A percentile compares a stretch with the other conserved stretches of the same genome.
Conservation (phyloP, 2,329 filamentous ascomycete species). For the Delphinella strobiligena region DNA sequence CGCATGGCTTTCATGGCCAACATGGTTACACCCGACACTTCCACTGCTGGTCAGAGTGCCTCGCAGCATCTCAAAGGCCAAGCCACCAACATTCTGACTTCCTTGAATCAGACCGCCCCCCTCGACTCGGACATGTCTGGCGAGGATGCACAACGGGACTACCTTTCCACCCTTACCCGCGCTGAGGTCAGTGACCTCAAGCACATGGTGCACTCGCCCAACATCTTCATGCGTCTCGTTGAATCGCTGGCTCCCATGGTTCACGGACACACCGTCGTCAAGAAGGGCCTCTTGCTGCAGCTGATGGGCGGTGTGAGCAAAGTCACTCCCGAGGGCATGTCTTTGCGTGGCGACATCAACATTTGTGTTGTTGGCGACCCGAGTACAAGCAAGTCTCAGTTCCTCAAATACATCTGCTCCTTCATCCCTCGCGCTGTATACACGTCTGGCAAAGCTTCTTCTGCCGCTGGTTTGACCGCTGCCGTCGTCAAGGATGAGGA, state of each 20-base stretch:
- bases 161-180: slow-evolving; percentile 72
- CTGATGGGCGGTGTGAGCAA: slow-evolving; percentile 95
- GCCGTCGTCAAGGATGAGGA: slow-evolving; percentile 97
- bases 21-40: slow-evolving; percentile 86
- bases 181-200: slow-evolving; percentile 86
- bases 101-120: slow-evolving; percentile 61
- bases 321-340: slow-evolving; percentile 84
- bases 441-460: slow-evolving; percentile 94
- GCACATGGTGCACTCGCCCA: slow-evolving; percentile 85
- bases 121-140: slow-evolving; percentile 57
- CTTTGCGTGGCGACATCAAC: slow-evolving; percentile 92
- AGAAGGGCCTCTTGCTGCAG: slow-evolving; percentile 89
- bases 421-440: slow-evolving; percentile 96
- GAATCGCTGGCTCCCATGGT: slow-evolving; percentile 94
- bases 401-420: slow-evolving; percentile 94
- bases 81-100: slow-evolving; percentile 72
- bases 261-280: slow-evolving; percentile 93
- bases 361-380: slow-evolving; percentile 97
- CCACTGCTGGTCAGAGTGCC: slow-evolving; percentile 59
- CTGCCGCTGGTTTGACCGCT: slow-evolving; percentile 90
- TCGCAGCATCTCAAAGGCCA: slow-evolving; percentile 59
- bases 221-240: slow-evolving; percentile 86
- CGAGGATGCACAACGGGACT: slow-evolving; percentile 78
- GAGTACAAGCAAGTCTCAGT: slow-evolving; percentile 94
- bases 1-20: slow-evolving; percentile 92